Base-by-base conservation (phyloP, 2,329 filamentous ascomycete genomes). In the Ascochyta rabiei region DNA sequence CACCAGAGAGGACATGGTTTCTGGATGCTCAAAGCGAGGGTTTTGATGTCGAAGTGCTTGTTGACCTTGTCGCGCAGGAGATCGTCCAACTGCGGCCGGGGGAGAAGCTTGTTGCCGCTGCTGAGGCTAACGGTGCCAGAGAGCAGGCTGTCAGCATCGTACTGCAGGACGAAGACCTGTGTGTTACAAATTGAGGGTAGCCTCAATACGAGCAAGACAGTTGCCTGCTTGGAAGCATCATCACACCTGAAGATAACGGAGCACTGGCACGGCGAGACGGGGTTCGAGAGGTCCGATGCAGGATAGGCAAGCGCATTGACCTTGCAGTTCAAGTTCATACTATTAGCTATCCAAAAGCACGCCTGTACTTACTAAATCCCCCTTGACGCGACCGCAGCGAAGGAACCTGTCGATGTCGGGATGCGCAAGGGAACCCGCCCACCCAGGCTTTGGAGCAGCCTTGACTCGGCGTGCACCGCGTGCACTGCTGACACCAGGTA, bases 401-500 rank as follows among this genome's bases (percentile, higher is more conserved):
- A 26, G 9, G 37, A 48, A 41, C 19, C 38, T 30, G 28, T 48
- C 35, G 10, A 48, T 39, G 26, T 34, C 19, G 37, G 15, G 19
- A 49, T 49, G 15, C 31, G 21, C 19, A 48, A 53, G 49, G 55
- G 30, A 49, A 49, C 55, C 55, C 55, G 35, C 55, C 55, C 55
- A 7, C 55, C 55, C 49, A 57, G 55, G 49, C 49, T 57, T 53
- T 41, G 23, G 49, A 57, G 55, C 45, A 57, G 49, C 55, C 55
- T 52, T 57, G 55, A 49, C 55, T 57, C 49, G 47, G 34, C 46
- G 34, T 40, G 15, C 38, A 18, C 39, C 44, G 34, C 41, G 44
- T 41, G 50, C 31, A 40, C 42, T 30, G 38, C 50, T 31, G 15
- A 48, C 49, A 57, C 55, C 26, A 38, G 55, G 55, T 57, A 57